Base-by-base conservation (phyloP, 2,329 filamentous ascomycete genomes). In the Celoporthe dispersa region DNA sequence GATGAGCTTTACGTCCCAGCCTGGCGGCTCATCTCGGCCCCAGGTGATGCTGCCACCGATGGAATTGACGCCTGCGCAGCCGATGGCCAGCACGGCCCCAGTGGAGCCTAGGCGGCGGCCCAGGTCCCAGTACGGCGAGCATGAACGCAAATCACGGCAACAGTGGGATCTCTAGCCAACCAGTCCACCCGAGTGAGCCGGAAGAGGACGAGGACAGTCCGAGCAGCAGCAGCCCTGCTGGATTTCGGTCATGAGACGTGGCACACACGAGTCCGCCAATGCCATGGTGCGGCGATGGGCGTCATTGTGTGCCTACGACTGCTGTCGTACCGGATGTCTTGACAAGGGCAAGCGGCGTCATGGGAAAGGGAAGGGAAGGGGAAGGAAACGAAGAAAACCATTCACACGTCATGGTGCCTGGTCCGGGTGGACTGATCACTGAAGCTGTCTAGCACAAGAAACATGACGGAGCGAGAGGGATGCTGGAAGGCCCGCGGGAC, bases 171-270 rank as follows among this genome's bases (percentile, higher is more conserved):
- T 33, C 48, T 31, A 35, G 39, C 37, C 57, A 44, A 41, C 44
- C 68, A 12, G 14, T 35, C 19, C 35, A 41, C 8, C 41, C 44
- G 1, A 22, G 16, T 41, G 51, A 41, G 22, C 55, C 63, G n/a
- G 39, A 68, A 19, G 68, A 68, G 61, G 61, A 65, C 12, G 60
- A 60, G 7, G 65, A 65, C 37, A 62, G 25, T 25, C 68, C 70
- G 25, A 72, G 70, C 64, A 63, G 70, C 12, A 72, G 70, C 48
- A 70, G 70, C 22, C 70, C 70, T 28, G 66, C 68, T 25, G 62
- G 51, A 7, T 31, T 35, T 31, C 16, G 5, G 28, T 51, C 28
- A 64, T 51, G 37, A 48, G 19, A 1, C 8, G 12, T 14, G 6
- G 35, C 19, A n/a, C 14, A 51, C 62, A 31, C n/a, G 37, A 28